Evolutionary conservation across 176 grass and related monocot species (phyloP).

Genomic region (Rhynchospora pubera): DNA sequence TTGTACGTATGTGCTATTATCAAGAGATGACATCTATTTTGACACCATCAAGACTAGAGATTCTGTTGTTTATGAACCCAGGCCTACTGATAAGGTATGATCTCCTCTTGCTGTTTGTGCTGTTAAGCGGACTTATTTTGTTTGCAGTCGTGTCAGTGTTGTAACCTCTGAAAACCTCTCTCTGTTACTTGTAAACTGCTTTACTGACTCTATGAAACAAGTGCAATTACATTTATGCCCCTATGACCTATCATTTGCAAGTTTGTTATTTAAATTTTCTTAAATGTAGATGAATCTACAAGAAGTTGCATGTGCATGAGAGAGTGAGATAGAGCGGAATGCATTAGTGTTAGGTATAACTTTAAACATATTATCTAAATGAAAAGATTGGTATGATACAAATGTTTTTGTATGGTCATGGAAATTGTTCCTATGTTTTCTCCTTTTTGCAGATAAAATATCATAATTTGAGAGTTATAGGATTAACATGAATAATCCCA

Average conservation of each 20-base stretch:
- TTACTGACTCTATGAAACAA: neutral
- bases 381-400: neutral
- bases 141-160: neutral
- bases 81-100: constrained; percentile 65
- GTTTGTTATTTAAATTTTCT: neutral
- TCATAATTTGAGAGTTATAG: neutral
- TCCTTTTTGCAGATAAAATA: neutral
- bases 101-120: constrained; percentile 22
- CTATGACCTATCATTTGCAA: constrained; percentile 3
- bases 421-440: neutral
- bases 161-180: no score
- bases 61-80: constrained; percentile 75
- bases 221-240: neutral
- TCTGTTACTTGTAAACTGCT: no score
- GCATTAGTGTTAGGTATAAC: neutral
- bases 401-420: neutral
- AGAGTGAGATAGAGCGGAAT: neutral
- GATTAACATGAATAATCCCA: neutral
- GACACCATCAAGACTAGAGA: constrained; percentile 44
- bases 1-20: constrained; percentile 80
- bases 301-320: neutral
- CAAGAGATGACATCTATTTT: constrained; percentile 94
- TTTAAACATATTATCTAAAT: neutral
- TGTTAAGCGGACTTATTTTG: neutral
- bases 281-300: neutral